A percentile compares a stretch with the other conserved stretches of the same genome.
Evolutionary conservation across 1,284 basidiomycete species (phyloP).

Genomic region (Austroboletus olivaceoglutinosus): DNA sequence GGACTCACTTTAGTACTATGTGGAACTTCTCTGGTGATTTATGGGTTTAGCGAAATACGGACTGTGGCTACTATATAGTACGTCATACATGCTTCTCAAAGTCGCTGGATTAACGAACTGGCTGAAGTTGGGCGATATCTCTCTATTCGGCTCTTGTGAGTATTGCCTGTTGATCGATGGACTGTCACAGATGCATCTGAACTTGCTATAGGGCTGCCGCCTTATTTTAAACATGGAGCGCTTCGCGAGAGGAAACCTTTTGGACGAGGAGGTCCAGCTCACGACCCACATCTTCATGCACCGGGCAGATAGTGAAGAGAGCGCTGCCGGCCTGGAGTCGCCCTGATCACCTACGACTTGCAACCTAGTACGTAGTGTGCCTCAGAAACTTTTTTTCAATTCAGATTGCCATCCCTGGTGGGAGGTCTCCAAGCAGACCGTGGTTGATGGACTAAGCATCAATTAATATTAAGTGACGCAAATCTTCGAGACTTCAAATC

Average conservation of each 20-base stretch:
- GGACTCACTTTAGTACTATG: constrained; percentile 6
- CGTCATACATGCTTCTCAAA: not conserved
- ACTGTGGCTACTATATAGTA: constrained; percentile 8
- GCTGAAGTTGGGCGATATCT: constrained; percentile 12
- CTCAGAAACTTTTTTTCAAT: not conserved
- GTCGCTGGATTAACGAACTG: not conserved
- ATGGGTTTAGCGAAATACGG: not conserved
- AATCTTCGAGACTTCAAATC: too few relatives aligned
- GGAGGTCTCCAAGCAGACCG: not conserved
- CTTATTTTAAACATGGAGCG: constrained; percentile 19
- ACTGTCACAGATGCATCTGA: not conserved
- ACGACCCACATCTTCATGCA: constrained; percentile 14
- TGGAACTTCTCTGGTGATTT: not conserved
- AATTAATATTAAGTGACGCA: not conserved
- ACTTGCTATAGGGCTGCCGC: constrained; percentile 13
- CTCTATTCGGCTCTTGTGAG: constrained; percentile 15
- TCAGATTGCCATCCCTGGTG: not conserved
- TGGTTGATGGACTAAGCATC: not conserved
- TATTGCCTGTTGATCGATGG: not conserved
- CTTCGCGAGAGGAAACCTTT: constrained; percentile 7
- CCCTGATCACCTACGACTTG: too few relatives aligned
- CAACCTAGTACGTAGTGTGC: too few relatives aligned
- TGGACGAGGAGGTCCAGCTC: constrained; percentile 9
- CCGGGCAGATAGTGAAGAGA: not conserved
- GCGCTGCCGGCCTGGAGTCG: too few relatives aligned